Conservation (phyloP, 2,329 filamentous ascomycete species). For the Diplodia mutila region DNA sequence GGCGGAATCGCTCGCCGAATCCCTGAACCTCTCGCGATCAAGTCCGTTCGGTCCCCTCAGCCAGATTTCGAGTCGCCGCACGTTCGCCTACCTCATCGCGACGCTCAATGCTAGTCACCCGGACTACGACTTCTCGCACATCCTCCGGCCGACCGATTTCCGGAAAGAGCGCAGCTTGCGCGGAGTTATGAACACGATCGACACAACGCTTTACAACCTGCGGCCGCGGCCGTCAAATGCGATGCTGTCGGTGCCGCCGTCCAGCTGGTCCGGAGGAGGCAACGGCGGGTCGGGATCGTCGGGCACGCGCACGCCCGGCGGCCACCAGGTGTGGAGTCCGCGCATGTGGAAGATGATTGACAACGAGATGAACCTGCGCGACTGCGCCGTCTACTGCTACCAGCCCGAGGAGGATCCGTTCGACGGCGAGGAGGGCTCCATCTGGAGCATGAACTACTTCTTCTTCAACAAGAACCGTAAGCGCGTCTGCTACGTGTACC, state of each 20-base stretch:
- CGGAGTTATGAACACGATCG: slow-evolving; percentile 82
- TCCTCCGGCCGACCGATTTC: slow-evolving; percentile 87
- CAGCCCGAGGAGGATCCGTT: slow-evolving; percentile 88
- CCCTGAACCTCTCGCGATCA: slow-evolving; percentile 77
- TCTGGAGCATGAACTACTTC: slow-evolving; percentile 96
- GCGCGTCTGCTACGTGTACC: slow-evolving; percentile 90
- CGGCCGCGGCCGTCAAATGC: slow-evolving; percentile 57
- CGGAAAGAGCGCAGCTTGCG: slow-evolving; percentile 79
- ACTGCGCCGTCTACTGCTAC: slow-evolving; percentile 90
- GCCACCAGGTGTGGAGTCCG: slow-evolving; percentile 75
- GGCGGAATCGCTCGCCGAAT: slow-evolving; percentile 67
- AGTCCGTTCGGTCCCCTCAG: slow-evolving; percentile 92
- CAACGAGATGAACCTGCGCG: slow-evolving; percentile 88
- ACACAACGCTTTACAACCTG: slow-evolving; percentile 85
- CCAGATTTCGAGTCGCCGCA: slow-evolving; percentile 84
- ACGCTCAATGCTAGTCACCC: slow-evolving; percentile 94
- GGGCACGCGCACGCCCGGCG: slow-evolving; percentile 53
- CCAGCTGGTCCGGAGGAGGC: slow-evolving; percentile 43
- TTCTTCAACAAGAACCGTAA: slow-evolving; percentile 95
- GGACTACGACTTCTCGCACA: slow-evolving; percentile 96
- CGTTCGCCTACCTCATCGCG: slow-evolving; percentile 94
- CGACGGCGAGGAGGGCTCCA: slow-evolving; percentile 86
- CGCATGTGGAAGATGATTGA: slow-evolving; percentile 92
- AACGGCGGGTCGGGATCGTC: slow-evolving; percentile 44
- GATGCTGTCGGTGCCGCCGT: slow-evolving; percentile 43